A percentile compares a stretch with the other conserved stretches of the same genome.
These are phyloP conservation scores for Erythrobasidium hasegawianum DNA, from an alignment of 1,284 basidiomycete species.

Conservation along the genomic window DNA sequence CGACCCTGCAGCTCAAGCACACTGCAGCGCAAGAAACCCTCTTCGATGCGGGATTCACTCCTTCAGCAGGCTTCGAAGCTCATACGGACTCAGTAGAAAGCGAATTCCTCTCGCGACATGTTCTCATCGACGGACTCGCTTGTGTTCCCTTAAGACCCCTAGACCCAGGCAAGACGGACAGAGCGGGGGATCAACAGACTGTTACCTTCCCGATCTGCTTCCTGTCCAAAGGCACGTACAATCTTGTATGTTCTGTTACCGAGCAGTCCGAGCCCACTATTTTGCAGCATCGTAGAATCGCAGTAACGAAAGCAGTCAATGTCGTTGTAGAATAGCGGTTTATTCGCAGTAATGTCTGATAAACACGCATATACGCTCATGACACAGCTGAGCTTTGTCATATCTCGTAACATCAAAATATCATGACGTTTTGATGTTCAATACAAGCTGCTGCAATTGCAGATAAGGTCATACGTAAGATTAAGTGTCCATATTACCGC, in stretches of 20 bases:
- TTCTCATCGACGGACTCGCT: conserved; percentile 40
- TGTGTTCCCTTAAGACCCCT: conserved; percentile 29
- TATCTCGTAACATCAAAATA: no score
- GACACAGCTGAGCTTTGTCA: no score
- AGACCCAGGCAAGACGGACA: conserved; percentile 22
- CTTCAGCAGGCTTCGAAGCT: not conserved
- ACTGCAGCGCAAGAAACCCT: conserved; percentile 57
- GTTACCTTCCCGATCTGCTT: conserved; percentile 65
- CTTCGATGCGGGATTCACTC: conserved; percentile 37
- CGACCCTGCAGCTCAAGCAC: conserved; percentile 48
- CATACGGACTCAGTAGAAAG: conserved; percentile 5
- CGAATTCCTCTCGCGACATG: conserved; percentile 38
- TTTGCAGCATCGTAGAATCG: not conserved
- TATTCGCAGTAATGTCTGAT: no score
- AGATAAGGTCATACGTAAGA: no score
- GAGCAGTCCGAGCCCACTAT: conserved; percentile 37
- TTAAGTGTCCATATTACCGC: no score
- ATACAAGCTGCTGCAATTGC: no score
- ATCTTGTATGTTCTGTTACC: conserved; percentile 57
- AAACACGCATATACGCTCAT: no score
- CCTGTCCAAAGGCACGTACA: conserved; percentile 67
- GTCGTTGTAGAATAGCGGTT: conserved; percentile 18
- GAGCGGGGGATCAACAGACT: not conserved
- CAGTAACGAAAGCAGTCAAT: not conserved
- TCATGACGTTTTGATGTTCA: no score